Conservation (phyloP, 345 rosid genomes). For the Eucalyptus pauciflora region DNA sequence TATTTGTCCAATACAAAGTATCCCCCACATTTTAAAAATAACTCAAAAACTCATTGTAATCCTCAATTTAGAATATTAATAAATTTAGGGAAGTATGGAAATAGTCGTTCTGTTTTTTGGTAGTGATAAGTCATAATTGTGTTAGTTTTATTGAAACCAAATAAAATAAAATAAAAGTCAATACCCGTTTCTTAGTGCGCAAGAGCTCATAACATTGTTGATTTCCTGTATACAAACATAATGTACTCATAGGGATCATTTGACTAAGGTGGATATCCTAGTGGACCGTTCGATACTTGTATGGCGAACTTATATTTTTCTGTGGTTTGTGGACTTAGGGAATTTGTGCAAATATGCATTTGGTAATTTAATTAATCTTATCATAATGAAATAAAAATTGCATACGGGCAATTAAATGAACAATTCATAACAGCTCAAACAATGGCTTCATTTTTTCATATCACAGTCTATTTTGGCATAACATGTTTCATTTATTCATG, state of each 20-base stretch:
- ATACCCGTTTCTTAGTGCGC: background rate
- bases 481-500: background rate
- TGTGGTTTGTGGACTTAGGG: accelerated
- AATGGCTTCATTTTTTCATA: background rate
- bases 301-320: background rate
- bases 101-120: background rate
- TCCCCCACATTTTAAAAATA: background rate
- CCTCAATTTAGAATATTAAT: background rate
- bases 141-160: background rate
- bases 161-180: background rate
- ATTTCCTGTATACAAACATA: background rate
- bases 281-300: background rate
- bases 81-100: background rate
- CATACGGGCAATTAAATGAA: background rate
- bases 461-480: too few species aligned
- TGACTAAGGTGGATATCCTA: accelerated
- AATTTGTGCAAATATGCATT: background rate
- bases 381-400: background rate
- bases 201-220: background rate
- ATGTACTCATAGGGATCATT: background rate
- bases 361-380: background rate
- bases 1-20: background rate
- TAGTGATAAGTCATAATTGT: background rate
- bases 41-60: background rate
- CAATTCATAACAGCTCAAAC: background rate